Percentiles rank a stretch among this genome's conserved stretches.
phyloP scores from a whole-genome alignment of 441 rosid species.

The Pelargonium cotyledonis region DNA sequence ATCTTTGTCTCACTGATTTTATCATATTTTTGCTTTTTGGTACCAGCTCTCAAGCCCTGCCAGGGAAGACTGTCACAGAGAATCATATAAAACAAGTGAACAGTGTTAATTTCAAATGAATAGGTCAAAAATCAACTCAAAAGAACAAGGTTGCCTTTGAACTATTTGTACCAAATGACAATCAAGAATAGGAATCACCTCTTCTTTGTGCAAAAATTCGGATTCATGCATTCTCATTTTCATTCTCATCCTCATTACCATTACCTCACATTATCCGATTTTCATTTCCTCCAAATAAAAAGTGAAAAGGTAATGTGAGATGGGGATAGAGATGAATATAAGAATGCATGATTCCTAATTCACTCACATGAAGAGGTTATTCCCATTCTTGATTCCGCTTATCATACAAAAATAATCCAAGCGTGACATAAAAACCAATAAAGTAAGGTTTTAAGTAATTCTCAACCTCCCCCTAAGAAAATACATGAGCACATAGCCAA shows the following conservation, averaged over 20 bases:
- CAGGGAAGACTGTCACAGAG: conserved; percentile 67
- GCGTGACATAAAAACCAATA: background rate
- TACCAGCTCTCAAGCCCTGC: conserved; percentile 90
- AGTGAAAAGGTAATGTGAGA: background rate
- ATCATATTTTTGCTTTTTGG: conserved; percentile 87
- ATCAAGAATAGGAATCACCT: background rate
- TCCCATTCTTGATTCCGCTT: background rate
- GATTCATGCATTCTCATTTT: background rate
- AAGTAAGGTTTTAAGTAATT: background rate
- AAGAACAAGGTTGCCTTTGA: conserved; percentile 5
- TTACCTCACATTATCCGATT: background rate
- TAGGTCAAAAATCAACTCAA: background rate
- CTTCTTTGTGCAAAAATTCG: background rate
- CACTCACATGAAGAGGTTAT: background rate
- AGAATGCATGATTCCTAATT: background rate
- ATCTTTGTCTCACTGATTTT: conserved; percentile 89
- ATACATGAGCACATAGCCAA: conserved; percentile 88
- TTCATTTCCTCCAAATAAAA: background rate
- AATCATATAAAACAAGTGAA: conserved; percentile 11
- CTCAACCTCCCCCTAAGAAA: conserved; percentile 80
- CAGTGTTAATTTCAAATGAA: background rate
- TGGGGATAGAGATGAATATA: background rate
- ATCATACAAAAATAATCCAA: background rate
- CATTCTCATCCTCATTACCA: background rate
- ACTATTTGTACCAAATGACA: background rate